A percentile compares a stretch with the other conserved stretches of the same genome.
Evolutionary conservation across 2,329 filamentous ascomycete genomes (phyloP).

Genomic region (Annulohypoxylon truncatum): DNA sequence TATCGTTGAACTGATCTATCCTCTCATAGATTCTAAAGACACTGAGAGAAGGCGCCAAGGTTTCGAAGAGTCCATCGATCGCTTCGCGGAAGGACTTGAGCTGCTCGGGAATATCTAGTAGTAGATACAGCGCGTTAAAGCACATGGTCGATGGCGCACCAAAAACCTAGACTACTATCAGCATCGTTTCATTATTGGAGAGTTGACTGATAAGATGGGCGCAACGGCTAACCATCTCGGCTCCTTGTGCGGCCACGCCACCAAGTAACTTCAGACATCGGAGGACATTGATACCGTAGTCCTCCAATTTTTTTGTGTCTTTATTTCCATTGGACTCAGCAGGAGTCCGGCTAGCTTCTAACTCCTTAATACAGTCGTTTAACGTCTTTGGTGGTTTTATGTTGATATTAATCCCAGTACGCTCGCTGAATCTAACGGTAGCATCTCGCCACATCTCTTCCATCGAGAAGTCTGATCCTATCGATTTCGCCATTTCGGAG

Average conservation of each 20-base stretch:
- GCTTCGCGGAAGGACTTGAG: conserved; percentile 17
- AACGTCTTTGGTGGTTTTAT: conserved; percentile 19
- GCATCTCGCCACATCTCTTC: conserved; percentile 23
- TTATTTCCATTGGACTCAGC: background rate
- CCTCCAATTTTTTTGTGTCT: conserved; percentile 1
- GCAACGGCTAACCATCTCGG: conserved; percentile 3
- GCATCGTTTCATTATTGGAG: background rate
- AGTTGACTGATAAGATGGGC: background rate
- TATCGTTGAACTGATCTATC: conserved; percentile 25
- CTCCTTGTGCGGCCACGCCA: conserved; percentile 16
- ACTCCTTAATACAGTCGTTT: conserved; percentile 9
- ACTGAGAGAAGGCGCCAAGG: conserved; percentile 12
- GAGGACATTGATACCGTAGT: conserved; percentile 17
- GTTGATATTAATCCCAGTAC: conserved; percentile 10
- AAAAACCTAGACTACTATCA: background rate
- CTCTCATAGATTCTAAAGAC: conserved; percentile 24
- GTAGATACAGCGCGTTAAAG: conserved; percentile 22
- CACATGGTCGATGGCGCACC: conserved; percentile 17
- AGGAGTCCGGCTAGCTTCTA: background rate
- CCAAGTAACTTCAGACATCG: conserved; percentile 23
- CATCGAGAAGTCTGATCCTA: conserved; percentile 10
- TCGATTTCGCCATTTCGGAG: background rate
- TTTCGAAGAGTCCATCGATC: conserved; percentile 17
- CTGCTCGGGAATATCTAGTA: conserved; percentile 25
- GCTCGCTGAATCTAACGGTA: conserved; percentile 8